phyloP scores from a whole-genome alignment of 768 basidiomycete species.

The Dendrothele bispora region DNA sequence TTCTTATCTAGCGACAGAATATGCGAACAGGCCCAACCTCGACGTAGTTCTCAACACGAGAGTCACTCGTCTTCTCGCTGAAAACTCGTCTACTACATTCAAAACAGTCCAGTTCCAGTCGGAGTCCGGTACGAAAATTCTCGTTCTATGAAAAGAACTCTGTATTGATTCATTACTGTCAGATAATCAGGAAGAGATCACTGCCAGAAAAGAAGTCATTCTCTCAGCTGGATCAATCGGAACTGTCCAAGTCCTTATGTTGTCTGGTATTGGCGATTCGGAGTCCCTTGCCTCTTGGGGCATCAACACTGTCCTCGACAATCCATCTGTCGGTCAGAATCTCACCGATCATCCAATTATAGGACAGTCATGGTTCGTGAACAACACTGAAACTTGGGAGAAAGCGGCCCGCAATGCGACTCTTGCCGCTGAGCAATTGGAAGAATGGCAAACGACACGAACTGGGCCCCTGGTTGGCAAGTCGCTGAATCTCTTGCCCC shows the following conservation, averaged over 20 bases:
- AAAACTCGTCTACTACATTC: conserved; percentile 6
- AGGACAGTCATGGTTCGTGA: conserved; percentile 4
- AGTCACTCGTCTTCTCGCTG: conserved; percentile 5
- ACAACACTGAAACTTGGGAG: conserved; percentile 14
- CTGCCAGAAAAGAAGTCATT: conserved; percentile 26
- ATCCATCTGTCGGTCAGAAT: conserved; percentile 28
- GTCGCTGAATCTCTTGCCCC: background rate
- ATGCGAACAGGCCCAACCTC: conserved; percentile 25
- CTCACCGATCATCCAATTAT: conserved; percentile 19
- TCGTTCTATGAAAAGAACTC: conserved; percentile 4
- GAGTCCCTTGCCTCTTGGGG: conserved; percentile 4
- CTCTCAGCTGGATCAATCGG: conserved; percentile 29
- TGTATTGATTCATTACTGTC: background rate
- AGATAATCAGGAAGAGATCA: conserved; percentile 9
- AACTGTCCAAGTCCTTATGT: conserved; percentile 23
- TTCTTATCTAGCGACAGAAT: conserved; percentile 28
- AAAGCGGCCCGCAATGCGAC: conserved; percentile 12
- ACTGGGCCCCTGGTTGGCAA: conserved; percentile 18
- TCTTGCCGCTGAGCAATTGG: conserved; percentile 6
- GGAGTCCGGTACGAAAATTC: background rate
- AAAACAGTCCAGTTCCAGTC: conserved; percentile 17
- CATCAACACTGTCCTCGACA: conserved; percentile 13
- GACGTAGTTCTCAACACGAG: conserved; percentile 21
- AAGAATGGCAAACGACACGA: conserved; percentile 16
- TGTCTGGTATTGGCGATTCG: conserved; percentile 26